Evolutionary conservation across 2,329 filamentous ascomycete species (phyloP).

Genomic region (Geosmithia putterillii): DNA sequence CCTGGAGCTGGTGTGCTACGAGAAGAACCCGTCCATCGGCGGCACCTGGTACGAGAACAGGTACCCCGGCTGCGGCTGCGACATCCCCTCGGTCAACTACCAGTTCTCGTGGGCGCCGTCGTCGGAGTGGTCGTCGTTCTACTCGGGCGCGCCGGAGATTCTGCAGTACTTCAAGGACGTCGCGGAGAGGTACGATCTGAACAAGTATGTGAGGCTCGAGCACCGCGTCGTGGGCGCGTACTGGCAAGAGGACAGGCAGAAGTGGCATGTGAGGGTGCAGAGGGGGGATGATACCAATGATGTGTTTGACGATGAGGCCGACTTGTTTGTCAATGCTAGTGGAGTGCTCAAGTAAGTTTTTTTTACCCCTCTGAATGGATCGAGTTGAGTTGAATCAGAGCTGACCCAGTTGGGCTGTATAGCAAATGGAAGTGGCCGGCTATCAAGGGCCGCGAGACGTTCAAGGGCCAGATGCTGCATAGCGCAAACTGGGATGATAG

Average conservation of each 20-base stretch:
- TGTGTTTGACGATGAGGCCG: conserved; percentile 4
- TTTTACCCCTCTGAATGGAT: background rate
- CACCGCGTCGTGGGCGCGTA: conserved; percentile 20
- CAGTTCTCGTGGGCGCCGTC: conserved; percentile 51
- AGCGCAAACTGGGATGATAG: conserved; percentile 37
- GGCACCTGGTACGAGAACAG: conserved; percentile 13
- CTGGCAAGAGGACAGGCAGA: conserved; percentile 4
- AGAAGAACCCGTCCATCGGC: conserved; percentile 12
- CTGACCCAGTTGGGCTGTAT: background rate
- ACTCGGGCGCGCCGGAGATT: conserved; percentile 42
- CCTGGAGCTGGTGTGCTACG: conserved; percentile 12
- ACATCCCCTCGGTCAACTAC: conserved; percentile 48
- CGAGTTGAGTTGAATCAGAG: background rate
- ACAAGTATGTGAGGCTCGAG: conserved; percentile 32
- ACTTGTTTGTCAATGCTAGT: conserved; percentile 6
- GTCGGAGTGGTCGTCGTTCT: conserved; percentile 45
- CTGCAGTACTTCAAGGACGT: conserved; percentile 35
- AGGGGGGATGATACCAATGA: conserved; percentile 1
- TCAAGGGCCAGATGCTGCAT: conserved; percentile 35
- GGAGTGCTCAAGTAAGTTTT: conserved; percentile 6
- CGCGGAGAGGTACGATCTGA: conserved; percentile 34
- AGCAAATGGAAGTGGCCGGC: conserved; percentile 36
- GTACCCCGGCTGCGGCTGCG: conserved; percentile 25
- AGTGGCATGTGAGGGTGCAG: conserved; percentile 4
- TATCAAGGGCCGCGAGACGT: conserved; percentile 30